Evolutionary conservation across 2,329 filamentous ascomycete species (phyloP).

Genomic region (Ophiostoma australiae): DNA sequence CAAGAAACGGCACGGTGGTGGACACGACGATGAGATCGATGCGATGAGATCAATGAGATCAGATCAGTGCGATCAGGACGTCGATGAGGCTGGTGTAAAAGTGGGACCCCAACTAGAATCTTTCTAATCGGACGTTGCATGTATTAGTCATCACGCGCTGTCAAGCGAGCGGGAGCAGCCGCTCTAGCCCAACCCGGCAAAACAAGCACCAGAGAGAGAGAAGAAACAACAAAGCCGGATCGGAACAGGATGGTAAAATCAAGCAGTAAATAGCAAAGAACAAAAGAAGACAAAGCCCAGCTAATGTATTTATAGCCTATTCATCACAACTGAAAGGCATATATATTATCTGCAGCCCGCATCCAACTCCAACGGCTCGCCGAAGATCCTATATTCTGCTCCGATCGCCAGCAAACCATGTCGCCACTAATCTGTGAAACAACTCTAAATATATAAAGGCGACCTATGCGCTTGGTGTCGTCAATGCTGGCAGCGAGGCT

Average conservation of each 20-base stretch:
- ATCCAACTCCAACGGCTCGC: neutral
- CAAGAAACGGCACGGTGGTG: neutral
- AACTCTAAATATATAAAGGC: neutral
- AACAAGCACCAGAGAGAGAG: neutral
- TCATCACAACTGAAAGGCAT: too few species aligned
- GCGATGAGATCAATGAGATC: neutral
- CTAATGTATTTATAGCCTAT: too few species aligned
- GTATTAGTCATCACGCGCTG: neutral
- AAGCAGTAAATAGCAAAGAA: too few species aligned
- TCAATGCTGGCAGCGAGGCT: neutral
- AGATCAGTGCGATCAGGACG: neutral
- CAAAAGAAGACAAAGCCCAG: too few species aligned
- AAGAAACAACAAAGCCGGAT: neutral
- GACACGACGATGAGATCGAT: neutral
- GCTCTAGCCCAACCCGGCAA: neutral
- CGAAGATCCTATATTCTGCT: conserved; percentile 1
- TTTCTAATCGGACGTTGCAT: neutral
- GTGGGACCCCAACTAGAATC: neutral
- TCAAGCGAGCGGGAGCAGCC: conserved; percentile 2
- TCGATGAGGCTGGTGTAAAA: neutral
- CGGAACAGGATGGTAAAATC: too few species aligned
- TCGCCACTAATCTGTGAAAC: neutral
- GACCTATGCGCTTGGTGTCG: neutral
- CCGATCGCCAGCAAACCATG: neutral
- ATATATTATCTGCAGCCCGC: too few species aligned